Base-by-base conservation (phyloP, 176 grass and related monocot genomes). In the Cenchrus purpureus region DNA sequence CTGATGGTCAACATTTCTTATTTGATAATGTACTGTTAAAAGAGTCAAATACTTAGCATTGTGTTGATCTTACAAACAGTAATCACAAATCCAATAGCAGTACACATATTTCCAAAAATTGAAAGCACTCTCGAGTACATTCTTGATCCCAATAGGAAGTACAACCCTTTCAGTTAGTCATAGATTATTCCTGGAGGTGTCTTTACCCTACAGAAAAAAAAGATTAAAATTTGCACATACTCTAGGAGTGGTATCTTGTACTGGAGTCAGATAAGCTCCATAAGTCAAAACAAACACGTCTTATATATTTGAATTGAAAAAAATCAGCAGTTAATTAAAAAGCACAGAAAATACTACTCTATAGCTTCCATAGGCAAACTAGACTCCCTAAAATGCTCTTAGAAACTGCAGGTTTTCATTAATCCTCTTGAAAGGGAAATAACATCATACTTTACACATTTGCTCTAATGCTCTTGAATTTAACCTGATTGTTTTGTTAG, bases 171-270 rank as follows among this genome's bases (percentile, higher is more conserved):
- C 59, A 54, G 57, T 73, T 65, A 65, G 34, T 70, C 37, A 78
- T 28, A 80, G 1, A 52, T 48, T 82, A 31, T 50, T 73, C 78
- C 37, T 31, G 17, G 22, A 74, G 11, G 66, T 19, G 44, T 48
- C 68, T 32, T 81, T 45, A 76, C 32, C 71, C 29, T 37, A 72
- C 6, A 83, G 8, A 73, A 84, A 50, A 12, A 45, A 29, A 79
- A 79, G 57, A 83, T 40, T 40, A 40, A 83, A 78, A 71, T 78
- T 42, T 17, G 69, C 52, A 56, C 57, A 22, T 48, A 83, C 1
- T 64, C 25, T 43, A 82, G 44, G 52, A 40, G 15, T 48, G 49
- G 42, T 40, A 68, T 19, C 76, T 70, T 43, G 13, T 29, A 76
- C 45, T 62, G 65, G 57, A 13, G 31, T 77, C 49, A 32, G 64